Percentiles rank a stretch among this genome's conserved stretches.
Conservation (phyloP, 768 basidiomycete genomes). For the Rhizopogon salebrosus region DNA sequence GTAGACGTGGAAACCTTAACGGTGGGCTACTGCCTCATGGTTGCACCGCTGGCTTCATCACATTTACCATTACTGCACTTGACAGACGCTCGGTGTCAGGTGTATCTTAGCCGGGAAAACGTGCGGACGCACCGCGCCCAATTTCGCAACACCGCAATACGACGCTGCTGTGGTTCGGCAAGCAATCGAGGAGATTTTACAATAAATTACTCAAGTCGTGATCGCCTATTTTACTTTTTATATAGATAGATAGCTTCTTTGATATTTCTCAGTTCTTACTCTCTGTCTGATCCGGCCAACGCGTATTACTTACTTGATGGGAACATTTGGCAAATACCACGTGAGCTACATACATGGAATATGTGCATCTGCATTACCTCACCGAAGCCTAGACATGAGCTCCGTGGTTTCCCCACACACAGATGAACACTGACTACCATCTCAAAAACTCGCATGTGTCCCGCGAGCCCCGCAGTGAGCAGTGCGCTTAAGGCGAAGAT, state of each 20-base stretch:
- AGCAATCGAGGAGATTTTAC: constrained; percentile 34
- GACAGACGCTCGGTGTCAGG: constrained; percentile 53
- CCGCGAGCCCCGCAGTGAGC: background rate
- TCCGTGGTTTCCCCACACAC: background rate
- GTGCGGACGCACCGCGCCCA: constrained; percentile 12
- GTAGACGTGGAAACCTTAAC: constrained; percentile 60
- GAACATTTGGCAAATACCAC: too few species aligned
- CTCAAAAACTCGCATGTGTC: background rate
- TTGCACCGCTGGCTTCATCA: background rate
- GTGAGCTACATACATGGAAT: background rate
- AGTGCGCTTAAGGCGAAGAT: background rate
- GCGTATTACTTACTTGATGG: too few species aligned
- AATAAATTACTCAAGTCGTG: background rate
- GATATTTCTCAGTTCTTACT: background rate
- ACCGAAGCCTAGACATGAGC: background rate
- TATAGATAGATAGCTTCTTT: background rate
- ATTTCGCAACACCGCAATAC: constrained; percentile 31
- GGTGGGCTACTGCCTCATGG: constrained; percentile 36
- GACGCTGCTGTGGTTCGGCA: constrained; percentile 39
- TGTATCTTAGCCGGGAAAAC: constrained; percentile 44
- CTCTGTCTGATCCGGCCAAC: background rate
- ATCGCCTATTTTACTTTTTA: background rate
- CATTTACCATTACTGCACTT: background rate
- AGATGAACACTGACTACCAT: background rate
- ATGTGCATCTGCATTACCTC: background rate